Evolutionary conservation across 1,139 yeast genomes (phyloP).

Genomic region (Candida tropicalis): DNA sequence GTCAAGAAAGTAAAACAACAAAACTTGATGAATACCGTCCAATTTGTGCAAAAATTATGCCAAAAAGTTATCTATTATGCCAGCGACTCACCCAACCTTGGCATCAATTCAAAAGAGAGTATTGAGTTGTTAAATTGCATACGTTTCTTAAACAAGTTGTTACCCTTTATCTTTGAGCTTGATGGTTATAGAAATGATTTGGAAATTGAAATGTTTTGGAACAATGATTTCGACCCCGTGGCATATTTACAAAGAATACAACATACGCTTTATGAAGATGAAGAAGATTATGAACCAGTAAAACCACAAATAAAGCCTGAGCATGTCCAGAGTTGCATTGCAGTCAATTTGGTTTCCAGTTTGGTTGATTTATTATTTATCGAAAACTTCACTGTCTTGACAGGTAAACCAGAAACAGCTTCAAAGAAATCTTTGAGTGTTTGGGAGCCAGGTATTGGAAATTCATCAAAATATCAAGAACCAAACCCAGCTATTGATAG

Average conservation of each 20-base stretch:
- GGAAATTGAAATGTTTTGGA: slow-evolving; percentile 43
- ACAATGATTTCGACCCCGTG: slow-evolving; percentile 15
- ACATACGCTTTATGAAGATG: slow-evolving; percentile 3
- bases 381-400: slow-evolving; percentile 57
- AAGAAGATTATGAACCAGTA: slow-evolving; percentile 9
- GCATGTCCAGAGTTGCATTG: slow-evolving; percentile 38
- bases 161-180: slow-evolving; percentile 70
- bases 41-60: slow-evolving; percentile 49
- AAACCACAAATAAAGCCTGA: slow-evolving; percentile 3
- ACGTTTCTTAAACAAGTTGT: slow-evolving; percentile 62
- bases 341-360: slow-evolving; percentile 48
- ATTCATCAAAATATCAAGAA: slow-evolving; percentile 37
- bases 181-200: slow-evolving; percentile 33
- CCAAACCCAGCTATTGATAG: slow-evolving; percentile 59
- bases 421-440: slow-evolving; percentile 22
- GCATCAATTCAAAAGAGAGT: slow-evolving; percentile 14
- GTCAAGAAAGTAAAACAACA: slow-evolving; percentile 60
- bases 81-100: slow-evolving; percentile 6
- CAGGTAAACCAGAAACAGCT: slow-evolving; percentile 3
- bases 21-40: slow-evolving; percentile 57
- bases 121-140: slow-evolving; percentile 54
- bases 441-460: slow-evolving; percentile 84
- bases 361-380: slow-evolving; percentile 59
- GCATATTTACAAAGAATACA: slow-evolving; percentile 6
- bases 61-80: slow-evolving; percentile 29